Conservation (phyloP, 345 rosid species). For the Salix dunnii region DNA sequence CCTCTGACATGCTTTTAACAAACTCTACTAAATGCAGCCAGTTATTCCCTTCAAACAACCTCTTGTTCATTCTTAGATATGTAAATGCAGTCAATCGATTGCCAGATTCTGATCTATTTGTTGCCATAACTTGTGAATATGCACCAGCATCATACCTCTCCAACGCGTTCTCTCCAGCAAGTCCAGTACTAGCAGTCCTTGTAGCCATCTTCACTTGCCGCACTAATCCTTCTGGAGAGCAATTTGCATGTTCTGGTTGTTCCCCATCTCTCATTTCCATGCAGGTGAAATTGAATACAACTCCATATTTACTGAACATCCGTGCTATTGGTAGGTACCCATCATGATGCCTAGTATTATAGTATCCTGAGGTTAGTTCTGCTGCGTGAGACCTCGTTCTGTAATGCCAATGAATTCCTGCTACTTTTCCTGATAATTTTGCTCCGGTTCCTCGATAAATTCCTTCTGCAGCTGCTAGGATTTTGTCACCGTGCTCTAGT, state of each 20-base stretch:
- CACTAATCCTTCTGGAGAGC: constrained; percentile 91
- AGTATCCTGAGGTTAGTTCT: constrained; percentile 88
- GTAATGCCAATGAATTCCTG: constrained; percentile 98
- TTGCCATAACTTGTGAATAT: constrained; percentile 66
- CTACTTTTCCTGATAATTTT: constrained; percentile 76
- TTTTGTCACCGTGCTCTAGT: constrained; percentile 69
- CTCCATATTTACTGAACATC: constrained; percentile 64
- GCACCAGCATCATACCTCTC: constrained; percentile 79
- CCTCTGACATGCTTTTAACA: constrained; percentile 73
- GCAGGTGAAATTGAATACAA: constrained; percentile 86
- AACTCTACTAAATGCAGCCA: constrained; percentile 81
- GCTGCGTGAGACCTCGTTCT: constrained; percentile 92
- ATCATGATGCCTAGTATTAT: constrained; percentile 68
- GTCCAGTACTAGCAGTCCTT: constrained; percentile 48
- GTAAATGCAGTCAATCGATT: constrained; percentile 81
- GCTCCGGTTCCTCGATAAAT: constrained; percentile 65
- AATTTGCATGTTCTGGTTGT: constrained; percentile 65
- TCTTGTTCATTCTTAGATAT: constrained; percentile 78
- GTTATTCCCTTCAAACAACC: constrained; percentile 74
- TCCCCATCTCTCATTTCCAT: constrained; percentile 89
- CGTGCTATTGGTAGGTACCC: constrained; percentile 78
- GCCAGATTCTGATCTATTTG: constrained; percentile 71
- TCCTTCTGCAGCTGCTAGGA: constrained; percentile 68
- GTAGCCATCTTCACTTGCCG: constrained; percentile 79
- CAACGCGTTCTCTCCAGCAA: constrained; percentile 90